These are phyloP conservation scores for Ceratocystis huliohia DNA, from an alignment of 2,329 filamentous ascomycete species.

Conservation along the genomic window DNA sequence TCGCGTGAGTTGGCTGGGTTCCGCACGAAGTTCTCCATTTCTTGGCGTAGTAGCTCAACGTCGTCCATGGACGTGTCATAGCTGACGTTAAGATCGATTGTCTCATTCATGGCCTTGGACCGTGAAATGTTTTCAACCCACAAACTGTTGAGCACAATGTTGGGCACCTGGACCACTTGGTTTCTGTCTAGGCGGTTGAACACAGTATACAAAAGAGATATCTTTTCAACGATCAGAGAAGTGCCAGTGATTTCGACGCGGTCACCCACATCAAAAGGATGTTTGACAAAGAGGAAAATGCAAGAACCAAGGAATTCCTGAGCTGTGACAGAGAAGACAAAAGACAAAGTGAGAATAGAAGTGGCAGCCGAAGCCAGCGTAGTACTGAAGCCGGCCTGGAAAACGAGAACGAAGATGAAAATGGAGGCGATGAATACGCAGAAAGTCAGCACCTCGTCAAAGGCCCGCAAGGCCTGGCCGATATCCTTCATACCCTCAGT, in stretches of 20 bases:
- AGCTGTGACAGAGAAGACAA: constrained; percentile 82
- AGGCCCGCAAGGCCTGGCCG: constrained; percentile 79
- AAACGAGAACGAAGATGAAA: constrained; percentile 81
- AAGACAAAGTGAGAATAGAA: constrained; percentile 85
- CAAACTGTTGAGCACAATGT: constrained; percentile 80
- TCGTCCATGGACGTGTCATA: constrained; percentile 86
- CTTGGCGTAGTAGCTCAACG: constrained; percentile 67
- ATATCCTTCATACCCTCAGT: constrained; percentile 94
- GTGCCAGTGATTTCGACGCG: constrained; percentile 63
- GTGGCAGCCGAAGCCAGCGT: constrained; percentile 85
- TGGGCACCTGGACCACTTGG: constrained; percentile 68
- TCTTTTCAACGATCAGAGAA: constrained; percentile 74
- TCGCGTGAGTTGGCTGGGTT: constrained; percentile 78
- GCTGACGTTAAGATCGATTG: constrained; percentile 63
- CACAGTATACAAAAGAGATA: constrained; percentile 83
- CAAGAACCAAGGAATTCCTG: constrained; percentile 97
- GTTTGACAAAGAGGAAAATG: constrained; percentile 98
- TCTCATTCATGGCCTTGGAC: constrained; percentile 83
- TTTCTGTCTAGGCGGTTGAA: constrained; percentile 74
- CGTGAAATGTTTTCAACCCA: constrained; percentile 93
- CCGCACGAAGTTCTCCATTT: constrained; percentile 76
- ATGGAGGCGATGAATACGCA: constrained; percentile 70
- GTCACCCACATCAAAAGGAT: constrained; percentile 92
- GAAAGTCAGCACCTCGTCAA: constrained; percentile 73
- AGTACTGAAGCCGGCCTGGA: constrained; percentile 72